phyloP scores from a whole-genome alignment of 495 filamentous ascomycete species.

The Penicillium nucicola region DNA sequence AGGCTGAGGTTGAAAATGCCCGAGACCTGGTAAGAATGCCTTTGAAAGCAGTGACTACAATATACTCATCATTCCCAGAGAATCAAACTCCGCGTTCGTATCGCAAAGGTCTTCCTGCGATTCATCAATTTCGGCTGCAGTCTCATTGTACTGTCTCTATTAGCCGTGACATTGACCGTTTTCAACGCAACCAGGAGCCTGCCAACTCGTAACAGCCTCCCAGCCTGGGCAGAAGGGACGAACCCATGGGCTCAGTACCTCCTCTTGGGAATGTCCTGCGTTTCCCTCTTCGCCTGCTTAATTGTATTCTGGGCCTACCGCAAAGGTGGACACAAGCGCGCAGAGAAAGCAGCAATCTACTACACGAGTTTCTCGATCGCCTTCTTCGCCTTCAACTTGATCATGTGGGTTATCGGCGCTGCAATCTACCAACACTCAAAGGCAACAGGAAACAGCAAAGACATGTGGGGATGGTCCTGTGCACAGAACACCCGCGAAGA shows the following conservation, averaged over 20 bases:
- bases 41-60: neutral
- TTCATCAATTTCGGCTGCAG: conserved; percentile 95
- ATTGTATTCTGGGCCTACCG: conserved; percentile 83
- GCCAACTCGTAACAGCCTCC: conserved; percentile 71
- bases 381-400: conserved; percentile 90
- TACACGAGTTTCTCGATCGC: conserved; percentile 87
- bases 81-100: conserved; percentile 86
- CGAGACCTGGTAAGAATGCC: conserved; percentile 71
- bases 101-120: conserved; percentile 92
- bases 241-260: conserved; percentile 87
- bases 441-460: conserved; percentile 67
- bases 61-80: conserved; percentile 52
- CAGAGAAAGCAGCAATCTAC: conserved; percentile 90
- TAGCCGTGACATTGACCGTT: conserved; percentile 79
- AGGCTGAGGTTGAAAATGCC: conserved; percentile 76
- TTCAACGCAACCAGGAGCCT: conserved; percentile 80
- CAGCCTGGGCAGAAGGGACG: conserved; percentile 77
- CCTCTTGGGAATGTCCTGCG: conserved; percentile 69
- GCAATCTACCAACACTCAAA: conserved; percentile 77
- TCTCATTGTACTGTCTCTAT: conserved; percentile 86
- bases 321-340: conserved; percentile 81
- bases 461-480: conserved; percentile 97
- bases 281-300: conserved; percentile 77
- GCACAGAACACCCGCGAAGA: conserved; percentile 76
- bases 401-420: conserved; percentile 89